Conservation (phyloP, 306 rosid species). For the Quercus berberidifolia region DNA sequence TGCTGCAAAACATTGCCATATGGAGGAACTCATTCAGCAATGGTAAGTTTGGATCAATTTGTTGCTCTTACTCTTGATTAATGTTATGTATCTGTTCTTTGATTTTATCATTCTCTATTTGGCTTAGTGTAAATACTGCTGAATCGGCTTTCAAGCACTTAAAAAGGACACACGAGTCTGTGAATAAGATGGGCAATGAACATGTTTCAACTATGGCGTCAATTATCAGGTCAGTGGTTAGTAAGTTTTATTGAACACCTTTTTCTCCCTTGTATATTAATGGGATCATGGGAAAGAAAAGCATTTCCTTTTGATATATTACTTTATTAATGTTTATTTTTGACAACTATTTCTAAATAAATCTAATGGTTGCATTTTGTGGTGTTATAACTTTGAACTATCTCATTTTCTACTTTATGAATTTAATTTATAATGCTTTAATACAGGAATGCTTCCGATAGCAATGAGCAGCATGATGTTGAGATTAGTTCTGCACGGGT, state of each 20-base stretch:
- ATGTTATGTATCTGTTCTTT: not conserved
- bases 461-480: slow-evolving; percentile 56
- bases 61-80: not conserved
- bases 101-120: slow-evolving; percentile 1
- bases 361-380: not conserved
- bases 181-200: slow-evolving; percentile 57
- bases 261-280: not conserved
- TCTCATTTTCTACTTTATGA: not conserved
- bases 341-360: not conserved
- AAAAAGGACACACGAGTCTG: slow-evolving; percentile 52
- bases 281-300: not conserved
- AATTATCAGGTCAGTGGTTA: slow-evolving; percentile 58
- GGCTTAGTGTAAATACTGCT: slow-evolving; percentile 47
- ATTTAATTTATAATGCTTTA: slow-evolving; percentile 10
- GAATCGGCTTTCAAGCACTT: slow-evolving; percentile 59
- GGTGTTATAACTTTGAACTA: not conserved
- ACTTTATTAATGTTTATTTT: not conserved
- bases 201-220: slow-evolving; percentile 55
- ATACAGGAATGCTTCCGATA: slow-evolving; percentile 57
- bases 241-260: not conserved
- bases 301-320: not conserved
- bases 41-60: slow-evolving; percentile 33
- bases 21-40: slow-evolving; percentile 78
- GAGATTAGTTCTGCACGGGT: slow-evolving; percentile 64
- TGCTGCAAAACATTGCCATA: slow-evolving; percentile 85